These are phyloP conservation scores for Marchantia polymorpha DNA, from an alignment of 225 moss, liverwort and hornwort species.

Conservation along the genomic window DNA sequence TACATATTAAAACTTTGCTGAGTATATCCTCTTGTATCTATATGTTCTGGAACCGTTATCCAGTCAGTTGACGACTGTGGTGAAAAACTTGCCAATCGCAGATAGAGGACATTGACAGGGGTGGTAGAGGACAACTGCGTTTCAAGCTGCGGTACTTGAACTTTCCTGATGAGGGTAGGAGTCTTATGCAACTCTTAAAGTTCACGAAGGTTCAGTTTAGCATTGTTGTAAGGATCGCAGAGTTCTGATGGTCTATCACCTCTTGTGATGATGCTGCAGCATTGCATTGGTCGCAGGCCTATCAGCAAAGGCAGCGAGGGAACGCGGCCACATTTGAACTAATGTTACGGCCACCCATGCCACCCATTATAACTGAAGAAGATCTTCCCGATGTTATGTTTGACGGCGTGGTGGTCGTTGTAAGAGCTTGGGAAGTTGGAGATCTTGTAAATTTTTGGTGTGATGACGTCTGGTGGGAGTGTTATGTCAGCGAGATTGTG, in stretches of 20 bases:
- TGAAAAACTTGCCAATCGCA: background rate
- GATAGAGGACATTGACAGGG: slow-evolving; percentile 44
- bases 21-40: too few species aligned
- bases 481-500: slow-evolving; percentile 29
- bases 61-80: background rate
- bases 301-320: slow-evolving; percentile 39
- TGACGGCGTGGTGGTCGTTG: slow-evolving; percentile 38
- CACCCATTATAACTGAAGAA: slow-evolving; percentile 30
- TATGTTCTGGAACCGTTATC: too few species aligned
- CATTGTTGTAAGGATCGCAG: background rate
- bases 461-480: slow-evolving; percentile 52
- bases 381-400: slow-evolving; percentile 26
- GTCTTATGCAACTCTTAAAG: background rate
- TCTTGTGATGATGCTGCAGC: slow-evolving; percentile 20
- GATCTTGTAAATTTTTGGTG: slow-evolving; percentile 43
- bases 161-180: slow-evolving; percentile 44
- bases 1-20: too few species aligned
- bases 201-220: background rate
- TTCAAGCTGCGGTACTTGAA: slow-evolving; percentile 43
- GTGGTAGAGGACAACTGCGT: slow-evolving; percentile 35
- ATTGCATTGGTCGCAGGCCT: slow-evolving; percentile 47
- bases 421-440: slow-evolving; percentile 43
- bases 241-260: background rate
- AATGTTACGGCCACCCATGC: slow-evolving; percentile 42
- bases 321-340: slow-evolving; percentile 28